Evolutionary conservation across 2,329 filamentous ascomycete species (phyloP), one percentile per base, ranked within the genome.

Genomic region (Penicillium italicum): DNA sequence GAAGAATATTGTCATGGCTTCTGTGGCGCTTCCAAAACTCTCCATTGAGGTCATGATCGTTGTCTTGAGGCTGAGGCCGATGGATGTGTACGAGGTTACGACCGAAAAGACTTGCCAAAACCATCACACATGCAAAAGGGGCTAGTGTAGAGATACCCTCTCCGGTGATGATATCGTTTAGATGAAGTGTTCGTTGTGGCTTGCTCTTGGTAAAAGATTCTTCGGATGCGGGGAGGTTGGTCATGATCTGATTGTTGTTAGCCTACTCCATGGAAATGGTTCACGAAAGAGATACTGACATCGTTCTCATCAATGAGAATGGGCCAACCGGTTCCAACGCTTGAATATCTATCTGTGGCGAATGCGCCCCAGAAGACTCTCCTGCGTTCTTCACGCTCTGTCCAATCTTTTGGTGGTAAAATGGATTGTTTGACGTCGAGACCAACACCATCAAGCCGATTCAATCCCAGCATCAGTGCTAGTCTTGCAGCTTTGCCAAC

Each of bases 311-410:
- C 93, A 52, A 97, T 84, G 0, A 84, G 86, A 89, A 97, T 93
- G 0, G 94, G 94, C 94, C 94, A 97, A 7, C 94, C 94, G 2
- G 94, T 97, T 33, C 94, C 94, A 54, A 97, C 94, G 67, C 91
- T 97, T 6, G 91, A 90, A 74, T 96, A 97, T 50, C 94, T 85
- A 69, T 97, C 94, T 60, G 91, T 79, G 64, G 88, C 91, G 68
- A 96, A 97, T 4, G 89, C 85, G 85, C 94, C 88, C 94, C 94
- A 99, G 64, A 97, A 97, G 0, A 91, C 96, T 61, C 94, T 83
- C 50, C 94, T 83, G 62, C 94, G 82, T 72, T 99, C 94, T 75
- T 97, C 94, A 53, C 85, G 83, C 71, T 97, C 94, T 0, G 90
- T 96, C 91, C 91, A 97, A 72, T 99, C 94, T 68, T 87, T 87